phyloP scores from a whole-genome alignment of 148 eudicot species.

The Gaultheria prostrata region DNA sequence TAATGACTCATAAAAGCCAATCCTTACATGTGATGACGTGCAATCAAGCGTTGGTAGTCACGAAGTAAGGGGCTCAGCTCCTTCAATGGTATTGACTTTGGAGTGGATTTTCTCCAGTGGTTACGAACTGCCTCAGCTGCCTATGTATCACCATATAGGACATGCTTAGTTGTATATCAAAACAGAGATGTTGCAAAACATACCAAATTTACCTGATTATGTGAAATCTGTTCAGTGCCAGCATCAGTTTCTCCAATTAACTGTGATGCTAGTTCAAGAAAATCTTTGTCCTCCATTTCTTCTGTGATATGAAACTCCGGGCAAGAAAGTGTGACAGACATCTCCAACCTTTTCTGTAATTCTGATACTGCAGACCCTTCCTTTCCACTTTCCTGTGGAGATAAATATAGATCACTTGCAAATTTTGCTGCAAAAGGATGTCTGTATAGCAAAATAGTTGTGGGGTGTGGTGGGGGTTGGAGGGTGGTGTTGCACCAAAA shows the following conservation, averaged over 20 bases:
- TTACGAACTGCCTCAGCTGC: conserved; percentile 65
- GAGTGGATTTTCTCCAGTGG: conserved; percentile 63
- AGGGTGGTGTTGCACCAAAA: not conserved
- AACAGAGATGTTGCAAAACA: not conserved
- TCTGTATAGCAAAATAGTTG: not conserved
- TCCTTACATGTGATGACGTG: conserved; percentile 58
- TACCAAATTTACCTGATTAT: conserved; percentile 34
- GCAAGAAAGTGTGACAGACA: conserved; percentile 44
- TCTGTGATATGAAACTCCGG: conserved; percentile 43
- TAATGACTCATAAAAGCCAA: not conserved
- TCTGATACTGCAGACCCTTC: conserved; percentile 61
- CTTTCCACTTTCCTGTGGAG: conserved; percentile 49
- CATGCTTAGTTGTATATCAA: conserved; percentile 9
- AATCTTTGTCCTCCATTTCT: conserved; percentile 72
- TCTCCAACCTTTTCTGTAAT: conserved; percentile 51
- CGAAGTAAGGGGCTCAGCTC: conserved; percentile 85
- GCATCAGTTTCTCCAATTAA: conserved; percentile 32
- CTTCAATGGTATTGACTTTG: conserved; percentile 54
- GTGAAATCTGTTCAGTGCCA: conserved; percentile 33
- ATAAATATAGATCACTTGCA: conserved; percentile 1
- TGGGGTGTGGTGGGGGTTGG: no score
- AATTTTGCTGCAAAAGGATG: not conserved
- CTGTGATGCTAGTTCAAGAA: conserved; percentile 55
- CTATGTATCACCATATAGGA: conserved; percentile 29
- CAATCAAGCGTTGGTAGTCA: conserved; percentile 85